Percentiles rank a stretch among this genome's conserved stretches.
Conservation (phyloP, 192 early-diverging fungal species). For the Polychytrium aggregatum region DNA sequence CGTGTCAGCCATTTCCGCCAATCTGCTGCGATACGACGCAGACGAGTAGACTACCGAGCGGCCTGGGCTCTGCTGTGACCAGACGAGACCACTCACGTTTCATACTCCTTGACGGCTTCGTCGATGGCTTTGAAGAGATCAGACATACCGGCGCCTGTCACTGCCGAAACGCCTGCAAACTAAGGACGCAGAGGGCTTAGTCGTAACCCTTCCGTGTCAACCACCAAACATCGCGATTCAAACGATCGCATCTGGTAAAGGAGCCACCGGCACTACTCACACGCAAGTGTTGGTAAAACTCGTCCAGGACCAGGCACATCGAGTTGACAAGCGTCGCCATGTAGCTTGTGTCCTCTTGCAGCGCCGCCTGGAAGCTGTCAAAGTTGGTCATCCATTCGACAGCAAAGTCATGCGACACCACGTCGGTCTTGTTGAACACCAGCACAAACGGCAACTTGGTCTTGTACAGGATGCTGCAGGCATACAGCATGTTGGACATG, state of each 20-base stretch:
- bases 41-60: not conserved
- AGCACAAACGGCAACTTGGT: constrained; percentile 92
- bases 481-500: constrained; percentile 99
- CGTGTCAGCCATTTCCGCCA: too few relatives aligned
- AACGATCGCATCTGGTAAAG: not conserved
- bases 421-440: constrained; percentile 94
- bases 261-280: not conserved
- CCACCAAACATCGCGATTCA: not conserved
- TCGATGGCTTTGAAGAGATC: constrained; percentile 75
- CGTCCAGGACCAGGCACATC: constrained; percentile 94
- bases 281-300: constrained; percentile 67
- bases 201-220: too few relatives aligned
- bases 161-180: constrained; percentile 79
- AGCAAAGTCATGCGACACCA: constrained; percentile 80
- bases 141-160: constrained; percentile 86
- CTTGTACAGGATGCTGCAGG: constrained; percentile 93
- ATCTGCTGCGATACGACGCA: too few relatives aligned
- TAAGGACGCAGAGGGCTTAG: too few relatives aligned
- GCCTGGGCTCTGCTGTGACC: too few relatives aligned
- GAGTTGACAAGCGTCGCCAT: constrained; percentile 88
- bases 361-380: constrained; percentile 81
- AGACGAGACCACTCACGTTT: constrained; percentile 34
- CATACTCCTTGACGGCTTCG: constrained; percentile 74
- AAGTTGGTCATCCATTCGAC: constrained; percentile 96
- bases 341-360: constrained; percentile 72